A percentile compares a stretch with the other conserved stretches of the same genome.
phyloP scores from a whole-genome alignment of 2,329 filamentous ascomycete genomes.

The Dactylella cylindrospora region DNA sequence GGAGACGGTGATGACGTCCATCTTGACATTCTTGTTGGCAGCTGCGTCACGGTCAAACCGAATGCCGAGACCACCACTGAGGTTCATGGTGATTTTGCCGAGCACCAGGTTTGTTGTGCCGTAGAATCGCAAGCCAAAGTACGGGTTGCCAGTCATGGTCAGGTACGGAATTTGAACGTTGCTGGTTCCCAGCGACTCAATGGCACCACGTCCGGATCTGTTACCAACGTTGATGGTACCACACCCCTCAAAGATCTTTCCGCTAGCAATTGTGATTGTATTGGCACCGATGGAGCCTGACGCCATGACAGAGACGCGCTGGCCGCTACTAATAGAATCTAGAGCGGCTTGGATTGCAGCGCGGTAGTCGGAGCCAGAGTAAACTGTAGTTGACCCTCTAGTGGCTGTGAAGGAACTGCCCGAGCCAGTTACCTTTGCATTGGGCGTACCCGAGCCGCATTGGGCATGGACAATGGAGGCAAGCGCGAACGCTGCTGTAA shows the following conservation, averaged over 20 bases:
- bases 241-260: slow-evolving; percentile 63
- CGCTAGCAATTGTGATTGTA: slow-evolving; percentile 58
- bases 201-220: slow-evolving; percentile 57
- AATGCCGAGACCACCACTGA: slow-evolving; percentile 60
- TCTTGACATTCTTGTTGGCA: slow-evolving; percentile 59
- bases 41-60: slow-evolving; percentile 61
- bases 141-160: slow-evolving; percentile 61
- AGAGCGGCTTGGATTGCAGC: slow-evolving; percentile 60
- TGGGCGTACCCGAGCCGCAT: neutral
- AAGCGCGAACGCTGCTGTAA: slow-evolving; percentile 3
- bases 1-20: slow-evolving; percentile 58
- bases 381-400: slow-evolving; percentile 55
- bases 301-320: slow-evolving; percentile 60
- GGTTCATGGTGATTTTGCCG: slow-evolving; percentile 60
- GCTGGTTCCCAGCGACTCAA: slow-evolving; percentile 57
- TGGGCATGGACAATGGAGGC: slow-evolving; percentile 1
- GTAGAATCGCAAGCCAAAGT: slow-evolving; percentile 62
- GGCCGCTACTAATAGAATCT: slow-evolving; percentile 58
- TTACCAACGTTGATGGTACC: slow-evolving; percentile 59
- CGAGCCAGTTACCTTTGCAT: slow-evolving; percentile 55
- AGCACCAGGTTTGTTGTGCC: slow-evolving; percentile 57
- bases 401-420: slow-evolving; percentile 56
- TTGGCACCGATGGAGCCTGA: slow-evolving; percentile 60
- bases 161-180: slow-evolving; percentile 61
- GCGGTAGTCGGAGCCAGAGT: slow-evolving; percentile 60